Evolutionary conservation across 495 filamentous ascomycete genomes (phyloP), one percentile per base, ranked within the genome.

Genomic region (Hyphodiscus hymeniophilus): DNA sequence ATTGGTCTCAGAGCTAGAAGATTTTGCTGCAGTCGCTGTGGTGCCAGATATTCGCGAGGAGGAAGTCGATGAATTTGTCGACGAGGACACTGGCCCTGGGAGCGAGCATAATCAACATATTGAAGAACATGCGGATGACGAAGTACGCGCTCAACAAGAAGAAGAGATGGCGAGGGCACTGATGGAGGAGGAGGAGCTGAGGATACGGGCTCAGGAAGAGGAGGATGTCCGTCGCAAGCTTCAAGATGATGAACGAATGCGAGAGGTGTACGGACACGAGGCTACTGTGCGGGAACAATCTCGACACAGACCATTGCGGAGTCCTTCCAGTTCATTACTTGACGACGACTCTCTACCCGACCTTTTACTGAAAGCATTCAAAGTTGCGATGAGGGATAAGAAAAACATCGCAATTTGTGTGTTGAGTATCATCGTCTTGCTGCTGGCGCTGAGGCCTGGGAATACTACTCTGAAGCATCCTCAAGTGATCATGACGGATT

Each of bases 361-460:
- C 17, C 70, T 94, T 15, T 40, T 92, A 16, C 60, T 77, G 30
- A 84, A 86, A 51, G 87, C 86, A 18, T 58, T 87, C 51, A 72
- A 75, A 31, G 75, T 89, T 1, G 66, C 84, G 7, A 71, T 83
- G 28, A 69, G 73, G 32, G 88, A 94, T 58, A 69, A 70, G 39
- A 78, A 81, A 54, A 94, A 94, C 56, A 64, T 91, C 1, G 69
- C 73, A 3, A 83, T 94, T 38, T 65, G 74, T 1, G 47, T 82
- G 2, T 69, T 91, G 21, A 76, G 76, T 47, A 24, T 81, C 6
- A 59, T 87, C 10, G 67, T 85, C 8, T 58, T 78, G 1, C 62
- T 82, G n/a, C 65, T 85, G 2, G 50, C 54, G n/a, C 5, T 60
- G 15, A 46, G 48, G 20, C 47, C 56, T n/a, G 17, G 39, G 3